phyloP scores from a whole-genome alignment of 1,284 basidiomycete genomes.

The Cryptococcus maquisensis region DNA sequence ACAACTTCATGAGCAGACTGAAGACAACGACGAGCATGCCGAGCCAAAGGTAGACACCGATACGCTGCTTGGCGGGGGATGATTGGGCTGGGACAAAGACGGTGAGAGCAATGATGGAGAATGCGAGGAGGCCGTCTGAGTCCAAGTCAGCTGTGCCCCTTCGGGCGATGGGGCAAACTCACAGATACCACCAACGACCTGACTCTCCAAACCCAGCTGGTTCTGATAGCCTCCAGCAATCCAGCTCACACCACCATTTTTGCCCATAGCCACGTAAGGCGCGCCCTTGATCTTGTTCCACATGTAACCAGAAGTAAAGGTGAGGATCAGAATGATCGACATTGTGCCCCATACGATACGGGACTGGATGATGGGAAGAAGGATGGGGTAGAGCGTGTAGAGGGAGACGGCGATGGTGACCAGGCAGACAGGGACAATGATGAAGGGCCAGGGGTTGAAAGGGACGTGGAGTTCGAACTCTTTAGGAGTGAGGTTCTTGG shows the following conservation, averaged over 20 bases:
- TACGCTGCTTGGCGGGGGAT: conserved; percentile 69
- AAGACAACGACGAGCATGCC: conserved; percentile 77
- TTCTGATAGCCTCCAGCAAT: conserved; percentile 83
- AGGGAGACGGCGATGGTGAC: conserved; percentile 11
- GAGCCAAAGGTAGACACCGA: conserved; percentile 86
- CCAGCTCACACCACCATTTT: conserved; percentile 61
- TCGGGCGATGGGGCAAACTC: conserved; percentile 45
- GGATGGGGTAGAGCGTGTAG: conserved; percentile 49
- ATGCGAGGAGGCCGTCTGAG: conserved; percentile 75
- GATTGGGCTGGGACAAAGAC: conserved; percentile 74
- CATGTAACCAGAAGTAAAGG: conserved; percentile 93
- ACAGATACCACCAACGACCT: conserved; percentile 84
- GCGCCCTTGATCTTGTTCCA: conserved; percentile 86
- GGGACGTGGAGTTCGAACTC: conserved; percentile 44
- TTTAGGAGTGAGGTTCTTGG: conserved; percentile 61
- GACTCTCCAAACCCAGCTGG: conserved; percentile 88
- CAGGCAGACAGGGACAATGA: conserved; percentile 61
- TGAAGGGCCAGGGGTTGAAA: conserved; percentile 50
- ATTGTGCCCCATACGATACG: conserved; percentile 60
- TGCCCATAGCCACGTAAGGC: conserved; percentile 60
- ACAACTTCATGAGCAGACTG: conserved; percentile 81
- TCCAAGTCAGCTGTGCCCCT: not conserved
- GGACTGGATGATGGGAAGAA: conserved; percentile 66
- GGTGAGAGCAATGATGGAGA: conserved; percentile 77
- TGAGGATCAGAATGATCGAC: conserved; percentile 63